These are phyloP conservation scores for Phytomonas francai DNA, from an alignment of 208 protist genomes.

Conservation along the genomic window DNA sequence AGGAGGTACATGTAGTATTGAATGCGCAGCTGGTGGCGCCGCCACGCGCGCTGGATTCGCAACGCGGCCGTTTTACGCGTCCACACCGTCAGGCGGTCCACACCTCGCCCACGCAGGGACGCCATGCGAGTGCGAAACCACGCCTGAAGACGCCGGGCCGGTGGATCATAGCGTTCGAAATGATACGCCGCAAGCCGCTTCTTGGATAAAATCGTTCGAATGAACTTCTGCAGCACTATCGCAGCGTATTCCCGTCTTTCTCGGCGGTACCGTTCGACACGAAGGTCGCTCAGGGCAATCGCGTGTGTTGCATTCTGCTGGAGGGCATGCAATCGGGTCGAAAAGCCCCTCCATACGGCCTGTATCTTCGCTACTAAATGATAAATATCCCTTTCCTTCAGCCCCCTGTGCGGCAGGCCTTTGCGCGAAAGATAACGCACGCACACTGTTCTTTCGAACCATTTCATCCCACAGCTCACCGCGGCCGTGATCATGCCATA, in stretches of 20 bases:
- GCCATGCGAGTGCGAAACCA: conserved; percentile 36
- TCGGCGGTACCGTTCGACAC: conserved; percentile 9
- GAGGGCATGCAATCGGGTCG: background rate
- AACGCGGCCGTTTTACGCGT: conserved; percentile 26
- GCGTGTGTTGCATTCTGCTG: background rate
- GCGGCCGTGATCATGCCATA: conserved; percentile 19
- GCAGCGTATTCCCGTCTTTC: conserved; percentile 52
- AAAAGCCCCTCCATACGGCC: conserved; percentile 25
- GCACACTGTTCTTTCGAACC: conserved; percentile 38
- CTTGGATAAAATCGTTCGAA: conserved; percentile 27
- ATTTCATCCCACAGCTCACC: conserved; percentile 27
- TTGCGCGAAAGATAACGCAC: conserved; percentile 29
- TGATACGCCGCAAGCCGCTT: conserved; percentile 3
- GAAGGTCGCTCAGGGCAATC: background rate
- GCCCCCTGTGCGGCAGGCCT: background rate
- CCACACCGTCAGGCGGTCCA: conserved; percentile 29
- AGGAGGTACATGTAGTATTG: conserved; percentile 14
- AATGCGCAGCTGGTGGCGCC: conserved; percentile 37
- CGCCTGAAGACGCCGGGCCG: conserved; percentile 30
- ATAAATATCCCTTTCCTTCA: conserved; percentile 21
- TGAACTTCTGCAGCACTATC: conserved; percentile 47
- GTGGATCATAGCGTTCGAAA: conserved; percentile 14
- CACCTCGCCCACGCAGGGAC: conserved; percentile 27
- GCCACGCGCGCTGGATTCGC: conserved; percentile 57
- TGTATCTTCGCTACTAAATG: conserved; percentile 21